Conservation (phyloP, 331 rosid species). For the Malus hybrid region DNA sequence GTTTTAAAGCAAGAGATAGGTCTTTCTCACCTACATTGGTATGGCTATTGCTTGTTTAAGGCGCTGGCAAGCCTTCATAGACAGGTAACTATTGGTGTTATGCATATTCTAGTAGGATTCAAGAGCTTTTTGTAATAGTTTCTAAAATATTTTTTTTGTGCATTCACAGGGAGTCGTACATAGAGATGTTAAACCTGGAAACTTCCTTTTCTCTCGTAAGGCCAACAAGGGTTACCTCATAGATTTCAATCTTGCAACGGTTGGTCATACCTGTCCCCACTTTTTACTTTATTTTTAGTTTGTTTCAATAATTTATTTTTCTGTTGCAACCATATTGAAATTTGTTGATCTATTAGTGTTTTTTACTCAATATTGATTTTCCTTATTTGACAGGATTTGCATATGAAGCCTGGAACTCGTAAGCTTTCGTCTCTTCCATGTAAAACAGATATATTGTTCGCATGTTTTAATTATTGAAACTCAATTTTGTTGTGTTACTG, state of each 20-base stretch:
- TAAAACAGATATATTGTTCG: not conserved
- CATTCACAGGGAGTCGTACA: slow-evolving; percentile 49
- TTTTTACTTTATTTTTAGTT: not conserved
- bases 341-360: slow-evolving; percentile 4
- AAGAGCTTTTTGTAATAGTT: not conserved
- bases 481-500: not conserved
- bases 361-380: not conserved
- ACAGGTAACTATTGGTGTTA: slow-evolving; percentile 35
- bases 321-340: not conserved
- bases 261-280: slow-evolving; percentile 20
- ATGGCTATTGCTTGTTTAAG: slow-evolving; percentile 62
- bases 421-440: slow-evolving; percentile 6
- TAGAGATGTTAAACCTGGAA: slow-evolving; percentile 74
- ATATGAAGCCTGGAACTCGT: slow-evolving; percentile 28
- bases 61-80: slow-evolving; percentile 69
- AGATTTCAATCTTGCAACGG: slow-evolving; percentile 75
- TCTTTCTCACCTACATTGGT: slow-evolving; percentile 53
- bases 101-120: not conserved
- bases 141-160: slow-evolving; percentile 3
- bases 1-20: slow-evolving; percentile 61
- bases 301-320: not conserved
- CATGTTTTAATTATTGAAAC: not conserved
- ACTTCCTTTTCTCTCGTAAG: slow-evolving; percentile 63
- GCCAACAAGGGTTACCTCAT: slow-evolving; percentile 60
- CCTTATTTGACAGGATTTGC: slow-evolving; percentile 40